phyloP scores from a whole-genome alignment of 306 rosid genomes.

The Prunus fruticosa region DNA sequence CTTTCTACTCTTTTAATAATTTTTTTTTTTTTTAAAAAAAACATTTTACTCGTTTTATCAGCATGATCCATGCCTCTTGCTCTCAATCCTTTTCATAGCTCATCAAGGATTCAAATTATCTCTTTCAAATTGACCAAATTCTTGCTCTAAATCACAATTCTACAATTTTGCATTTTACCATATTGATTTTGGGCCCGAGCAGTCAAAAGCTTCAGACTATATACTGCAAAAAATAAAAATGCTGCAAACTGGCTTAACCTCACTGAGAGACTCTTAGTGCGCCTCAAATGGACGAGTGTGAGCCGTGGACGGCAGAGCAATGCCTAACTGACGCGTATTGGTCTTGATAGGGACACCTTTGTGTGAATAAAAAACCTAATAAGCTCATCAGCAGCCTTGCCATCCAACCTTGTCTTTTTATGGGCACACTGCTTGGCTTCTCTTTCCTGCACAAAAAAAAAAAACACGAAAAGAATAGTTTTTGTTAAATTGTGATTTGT shows the following conservation, averaged over 20 bases:
- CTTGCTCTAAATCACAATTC: conserved; percentile 10
- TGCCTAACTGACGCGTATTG: conserved; percentile 14
- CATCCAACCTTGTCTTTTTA: background rate
- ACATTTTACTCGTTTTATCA: background rate
- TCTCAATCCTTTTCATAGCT: conserved; percentile 26
- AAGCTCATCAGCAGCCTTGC: background rate
- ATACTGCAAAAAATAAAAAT: background rate
- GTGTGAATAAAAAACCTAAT: background rate
- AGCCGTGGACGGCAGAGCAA: conserved; percentile 18
- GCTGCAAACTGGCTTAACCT: background rate
- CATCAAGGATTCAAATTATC: background rate
- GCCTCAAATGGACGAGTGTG: conserved; percentile 8
- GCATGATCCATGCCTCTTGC: conserved; percentile 16
- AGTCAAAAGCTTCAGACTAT: background rate
- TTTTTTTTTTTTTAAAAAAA: no score
- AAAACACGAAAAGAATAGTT: no score
- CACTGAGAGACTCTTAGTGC: background rate
- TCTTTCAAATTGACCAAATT: background rate
- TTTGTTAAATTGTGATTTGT: no score
- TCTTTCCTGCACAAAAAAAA: no score
- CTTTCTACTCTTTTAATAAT: background rate
- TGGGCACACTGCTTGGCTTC: background rate
- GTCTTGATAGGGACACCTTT: background rate
- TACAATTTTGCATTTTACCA: background rate
- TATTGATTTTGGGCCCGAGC: background rate